phyloP scores from a whole-genome alignment of 2,329 filamentous ascomycete genomes.

The Pseudogymnoascus sp. region DNA sequence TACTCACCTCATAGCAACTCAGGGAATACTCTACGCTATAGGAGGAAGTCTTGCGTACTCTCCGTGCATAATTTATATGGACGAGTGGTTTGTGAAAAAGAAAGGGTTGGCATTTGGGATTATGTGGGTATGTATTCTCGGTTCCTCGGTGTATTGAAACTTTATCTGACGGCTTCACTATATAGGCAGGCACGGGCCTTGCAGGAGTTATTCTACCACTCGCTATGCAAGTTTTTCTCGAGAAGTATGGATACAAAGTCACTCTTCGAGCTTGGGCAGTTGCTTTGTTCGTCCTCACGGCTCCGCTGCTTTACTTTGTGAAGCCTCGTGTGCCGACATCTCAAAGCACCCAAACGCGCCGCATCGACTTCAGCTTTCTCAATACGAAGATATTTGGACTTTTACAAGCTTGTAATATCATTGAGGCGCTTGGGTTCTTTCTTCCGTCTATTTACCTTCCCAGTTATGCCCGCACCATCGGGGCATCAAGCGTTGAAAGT shows the following conservation, averaged over 20 bases:
- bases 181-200: constrained; percentile 36
- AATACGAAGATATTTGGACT: constrained; percentile 40
- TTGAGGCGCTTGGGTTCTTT: constrained; percentile 42
- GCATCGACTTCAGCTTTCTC: constrained; percentile 31
- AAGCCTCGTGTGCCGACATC: constrained; percentile 43
- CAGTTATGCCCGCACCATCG: constrained; percentile 35
- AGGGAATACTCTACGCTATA: constrained; percentile 55
- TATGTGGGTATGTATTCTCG: constrained; percentile 42
- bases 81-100: constrained; percentile 54
- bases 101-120: constrained; percentile 57
- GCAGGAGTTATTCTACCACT: constrained; percentile 46
- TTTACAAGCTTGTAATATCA: constrained; percentile 38
- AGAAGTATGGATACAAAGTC: constrained; percentile 42
- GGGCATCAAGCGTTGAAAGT: constrained; percentile 31
- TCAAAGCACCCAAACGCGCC: constrained; percentile 18
- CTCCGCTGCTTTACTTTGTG: constrained; percentile 51
- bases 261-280: constrained; percentile 49
- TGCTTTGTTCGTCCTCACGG: constrained; percentile 42
- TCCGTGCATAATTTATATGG: constrained; percentile 50
- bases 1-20: constrained; percentile 49
- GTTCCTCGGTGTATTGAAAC: constrained; percentile 22
- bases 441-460: constrained; percentile 42
- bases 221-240: constrained; percentile 45
- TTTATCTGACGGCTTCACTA: constrained; percentile 22
- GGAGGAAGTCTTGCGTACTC: constrained; percentile 50